These are phyloP conservation scores for Mercurialis annua DNA, from an alignment of 345 rosid species.

Conservation along the genomic window DNA sequence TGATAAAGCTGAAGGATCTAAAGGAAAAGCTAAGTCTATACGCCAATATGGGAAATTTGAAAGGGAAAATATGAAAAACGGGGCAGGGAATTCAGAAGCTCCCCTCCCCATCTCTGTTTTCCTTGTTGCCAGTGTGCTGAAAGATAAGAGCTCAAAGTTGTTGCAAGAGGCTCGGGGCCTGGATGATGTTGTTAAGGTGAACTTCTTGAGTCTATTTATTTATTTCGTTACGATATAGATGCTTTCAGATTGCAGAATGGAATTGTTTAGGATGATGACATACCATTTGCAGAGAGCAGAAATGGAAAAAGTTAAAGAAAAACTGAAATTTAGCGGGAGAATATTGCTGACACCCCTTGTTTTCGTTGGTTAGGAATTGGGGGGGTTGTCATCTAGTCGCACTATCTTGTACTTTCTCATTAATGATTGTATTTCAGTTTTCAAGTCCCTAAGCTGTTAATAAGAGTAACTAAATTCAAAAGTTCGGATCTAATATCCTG, in stretches of 20 bases:
- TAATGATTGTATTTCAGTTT: neutral
- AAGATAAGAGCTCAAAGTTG: slow-evolving; percentile 85
- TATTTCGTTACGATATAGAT: neutral
- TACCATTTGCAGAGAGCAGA: neutral
- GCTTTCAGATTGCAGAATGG: neutral
- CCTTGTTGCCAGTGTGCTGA: slow-evolving; percentile 95
- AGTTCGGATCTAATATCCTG: neutral
- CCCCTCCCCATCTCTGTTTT: slow-evolving; percentile 91
- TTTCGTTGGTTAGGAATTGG: neutral
- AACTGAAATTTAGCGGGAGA: neutral
- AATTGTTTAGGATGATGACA: neutral
- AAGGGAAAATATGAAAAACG: slow-evolving; percentile 75
- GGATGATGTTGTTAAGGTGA: slow-evolving; percentile 91
- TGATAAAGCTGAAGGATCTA: slow-evolving; percentile 51
- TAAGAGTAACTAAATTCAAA: neutral
- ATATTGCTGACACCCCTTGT: neutral
- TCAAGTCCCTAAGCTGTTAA: neutral
- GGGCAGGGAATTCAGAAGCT: slow-evolving; percentile 47
- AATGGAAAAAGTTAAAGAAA: neutral
- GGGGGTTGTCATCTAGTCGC: neutral
- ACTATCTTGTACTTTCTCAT: neutral
- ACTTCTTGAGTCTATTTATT: slow-evolving; percentile 12
- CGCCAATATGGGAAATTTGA: slow-evolving; percentile 82
- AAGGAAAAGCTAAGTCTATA: slow-evolving; percentile 55
- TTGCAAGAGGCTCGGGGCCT: slow-evolving; percentile 80